Evolutionary conservation across 148 eudicot genomes (phyloP).

Genomic region (Vaccinium vitisidaea): DNA sequence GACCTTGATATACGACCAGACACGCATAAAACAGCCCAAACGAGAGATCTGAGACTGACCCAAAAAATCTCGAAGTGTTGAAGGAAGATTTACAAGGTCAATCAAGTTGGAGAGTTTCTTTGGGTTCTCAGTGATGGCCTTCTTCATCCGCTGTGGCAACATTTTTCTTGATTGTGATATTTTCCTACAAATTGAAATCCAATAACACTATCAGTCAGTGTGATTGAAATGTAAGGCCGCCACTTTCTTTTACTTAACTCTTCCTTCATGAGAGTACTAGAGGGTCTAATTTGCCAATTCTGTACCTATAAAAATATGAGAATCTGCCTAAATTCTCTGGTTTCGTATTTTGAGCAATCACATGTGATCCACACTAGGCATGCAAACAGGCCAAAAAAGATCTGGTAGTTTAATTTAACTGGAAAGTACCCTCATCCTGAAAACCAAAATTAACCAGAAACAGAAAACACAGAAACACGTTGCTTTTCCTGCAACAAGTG

Average conservation of each 20-base stretch:
- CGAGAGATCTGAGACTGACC: constrained; percentile 87
- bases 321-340: not conserved
- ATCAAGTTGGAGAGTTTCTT: constrained; percentile 80
- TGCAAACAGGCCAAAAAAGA: not conserved
- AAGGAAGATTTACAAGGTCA: constrained; percentile 84
- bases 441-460: not conserved
- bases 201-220: not conserved
- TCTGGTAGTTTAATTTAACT: not conserved
- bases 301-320: not conserved
- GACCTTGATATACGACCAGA: constrained; percentile 85
- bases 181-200: constrained; percentile 8
- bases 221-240: not conserved
- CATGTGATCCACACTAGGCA: not conserved
- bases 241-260: not conserved
- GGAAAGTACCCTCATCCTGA: not conserved
- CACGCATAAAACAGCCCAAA: constrained; percentile 74
- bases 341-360: not conserved
- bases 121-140: constrained; percentile 63
- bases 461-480: not conserved
- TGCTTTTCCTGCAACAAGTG: not conserved
- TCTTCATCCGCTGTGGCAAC: constrained; percentile 72
- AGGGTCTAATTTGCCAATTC: not conserved
- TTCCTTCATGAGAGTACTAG: not conserved
- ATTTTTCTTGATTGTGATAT: constrained; percentile 29
- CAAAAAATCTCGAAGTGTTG: constrained; percentile 69